A percentile compares a stretch with the other conserved stretches of the same genome.
phyloP scores from a whole-genome alignment of 495 filamentous ascomycete genomes.

The Talaromyces borbonicus region DNA sequence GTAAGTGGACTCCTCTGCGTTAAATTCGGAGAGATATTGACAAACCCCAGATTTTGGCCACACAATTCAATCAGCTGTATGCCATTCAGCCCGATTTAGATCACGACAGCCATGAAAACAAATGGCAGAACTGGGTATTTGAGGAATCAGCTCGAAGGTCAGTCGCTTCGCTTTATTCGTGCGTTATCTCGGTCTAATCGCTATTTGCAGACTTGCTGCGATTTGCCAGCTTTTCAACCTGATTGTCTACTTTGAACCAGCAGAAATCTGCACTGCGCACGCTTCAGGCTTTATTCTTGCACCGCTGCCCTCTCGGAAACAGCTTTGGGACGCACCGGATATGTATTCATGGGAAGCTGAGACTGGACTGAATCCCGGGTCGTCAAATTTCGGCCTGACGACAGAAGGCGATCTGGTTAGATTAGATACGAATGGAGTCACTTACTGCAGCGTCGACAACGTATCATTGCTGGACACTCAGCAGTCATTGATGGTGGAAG shows the following conservation, averaged over 20 bases:
- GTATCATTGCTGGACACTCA: slow-evolving; percentile 3
- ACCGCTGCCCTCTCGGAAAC: slow-evolving; percentile 35
- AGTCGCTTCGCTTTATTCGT: not conserved
- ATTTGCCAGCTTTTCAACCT: slow-evolving; percentile 34
- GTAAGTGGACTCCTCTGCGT: slow-evolving; percentile 17
- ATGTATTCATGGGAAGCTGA: slow-evolving; percentile 25
- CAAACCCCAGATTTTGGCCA: slow-evolving; percentile 14
- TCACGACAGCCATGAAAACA: slow-evolving; percentile 11
- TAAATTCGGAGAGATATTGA: not conserved
- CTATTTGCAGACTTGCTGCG: slow-evolving; percentile 24
- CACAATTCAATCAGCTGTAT: slow-evolving; percentile 10
- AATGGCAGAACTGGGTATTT: slow-evolving; percentile 37
- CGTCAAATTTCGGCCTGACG: slow-evolving; percentile 23
- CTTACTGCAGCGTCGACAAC: slow-evolving; percentile 9
- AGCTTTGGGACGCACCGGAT: slow-evolving; percentile 38
- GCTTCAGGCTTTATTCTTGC: slow-evolving; percentile 26
- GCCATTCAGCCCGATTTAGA: not conserved
- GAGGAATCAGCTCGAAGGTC: slow-evolving; percentile 31
- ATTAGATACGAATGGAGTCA: slow-evolving; percentile 14
- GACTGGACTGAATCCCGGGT: slow-evolving; percentile 11
- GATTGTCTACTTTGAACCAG: slow-evolving; percentile 37
- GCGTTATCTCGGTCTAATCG: not conserved
- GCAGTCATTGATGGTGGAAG: slow-evolving; percentile 9
- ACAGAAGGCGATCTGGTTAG: slow-evolving; percentile 26
- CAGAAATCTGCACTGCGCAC: slow-evolving; percentile 27